Evolutionary conservation across 352 stramenopile species (phyloP).

Genomic region (Pythium periplocum): DNA sequence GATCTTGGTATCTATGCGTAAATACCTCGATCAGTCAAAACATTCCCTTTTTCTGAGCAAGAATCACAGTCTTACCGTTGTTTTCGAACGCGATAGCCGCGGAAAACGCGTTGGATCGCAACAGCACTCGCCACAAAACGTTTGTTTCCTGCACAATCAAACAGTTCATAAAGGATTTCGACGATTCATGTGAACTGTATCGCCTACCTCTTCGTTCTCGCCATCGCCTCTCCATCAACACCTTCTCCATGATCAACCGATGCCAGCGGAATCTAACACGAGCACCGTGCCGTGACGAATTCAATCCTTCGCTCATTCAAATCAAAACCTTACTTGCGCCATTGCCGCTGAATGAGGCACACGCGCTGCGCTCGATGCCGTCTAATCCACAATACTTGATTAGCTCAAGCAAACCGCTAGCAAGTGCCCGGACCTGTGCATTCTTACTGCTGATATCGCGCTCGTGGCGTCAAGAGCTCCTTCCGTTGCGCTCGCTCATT

Average conservation of each 20-base stretch:
- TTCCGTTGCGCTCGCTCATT: not conserved
- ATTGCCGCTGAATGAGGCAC: conserved; percentile 18
- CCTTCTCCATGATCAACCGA: conserved; percentile 12
- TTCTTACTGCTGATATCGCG: conserved; percentile 26
- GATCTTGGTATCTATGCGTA: not conserved
- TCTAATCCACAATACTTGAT: conserved; percentile 7
- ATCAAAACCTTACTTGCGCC: conserved; percentile 13
- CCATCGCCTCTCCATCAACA: conserved; percentile 29
- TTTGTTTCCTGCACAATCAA: conserved; percentile 11
- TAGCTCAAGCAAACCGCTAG: not conserved
- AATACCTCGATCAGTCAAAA: not conserved
- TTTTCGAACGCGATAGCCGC: conserved; percentile 30
- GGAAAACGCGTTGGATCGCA: conserved; percentile 41
- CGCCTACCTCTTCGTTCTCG: conserved; percentile 18
- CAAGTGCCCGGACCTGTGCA: not conserved
- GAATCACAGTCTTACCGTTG: conserved; percentile 1
- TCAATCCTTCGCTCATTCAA: not conserved
- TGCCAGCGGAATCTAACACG: conserved; percentile 17
- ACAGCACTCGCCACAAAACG: conserved; percentile 27
- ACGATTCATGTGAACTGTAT: not conserved
- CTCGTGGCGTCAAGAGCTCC: conserved; percentile 15
- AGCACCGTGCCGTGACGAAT: too few relatives aligned
- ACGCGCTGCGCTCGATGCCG: conserved; percentile 10
- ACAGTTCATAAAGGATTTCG: not conserved
- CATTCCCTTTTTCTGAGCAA: conserved; percentile 7